Percentiles rank a stretch among this genome's conserved stretches.
phyloP scores from a whole-genome alignment of 805 yeast species.

The Barnettozyma californica region DNA sequence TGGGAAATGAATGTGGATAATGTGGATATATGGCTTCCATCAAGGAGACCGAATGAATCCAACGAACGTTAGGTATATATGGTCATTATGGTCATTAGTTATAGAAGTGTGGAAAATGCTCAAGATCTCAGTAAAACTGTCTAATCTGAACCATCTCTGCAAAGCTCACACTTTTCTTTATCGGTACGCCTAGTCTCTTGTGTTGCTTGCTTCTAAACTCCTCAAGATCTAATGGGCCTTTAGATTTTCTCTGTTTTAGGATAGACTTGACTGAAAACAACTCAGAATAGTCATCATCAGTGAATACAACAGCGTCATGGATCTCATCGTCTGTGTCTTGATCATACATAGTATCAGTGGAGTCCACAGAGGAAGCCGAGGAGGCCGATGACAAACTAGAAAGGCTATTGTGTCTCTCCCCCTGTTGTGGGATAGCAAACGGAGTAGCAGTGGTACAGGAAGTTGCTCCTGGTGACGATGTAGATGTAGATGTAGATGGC shows the following conservation, averaged over 20 bases:
- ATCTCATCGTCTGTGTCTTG: conserved; percentile 5
- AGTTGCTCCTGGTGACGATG: not conserved
- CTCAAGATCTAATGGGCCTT: conserved; percentile 11
- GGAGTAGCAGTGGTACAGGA: not conserved
- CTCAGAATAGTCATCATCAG: conserved; percentile 6
- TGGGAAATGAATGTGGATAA: not conserved
- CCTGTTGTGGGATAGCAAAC: not conserved
- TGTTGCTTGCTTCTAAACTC: not conserved
- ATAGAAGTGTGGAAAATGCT: not conserved
- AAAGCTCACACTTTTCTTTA: conserved; percentile 23
- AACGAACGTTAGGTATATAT: not conserved
- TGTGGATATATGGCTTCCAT: not conserved
- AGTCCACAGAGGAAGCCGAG: conserved; percentile 1
- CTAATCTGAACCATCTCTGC: conserved; percentile 25
- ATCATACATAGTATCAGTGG: not conserved
- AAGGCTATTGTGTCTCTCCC: conserved; percentile 6
- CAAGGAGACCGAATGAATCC: not conserved
- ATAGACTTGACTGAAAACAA: conserved; percentile 17
- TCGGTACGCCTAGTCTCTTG: conserved; percentile 1
- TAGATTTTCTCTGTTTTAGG: conserved; percentile 13
- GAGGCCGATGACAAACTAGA: conserved; percentile 9
- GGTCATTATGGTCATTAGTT: not conserved
- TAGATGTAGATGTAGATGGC: not conserved
- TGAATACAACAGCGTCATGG: not conserved
- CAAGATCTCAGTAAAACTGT: conserved; percentile 15